A percentile compares a stretch with the other conserved stretches of the same genome.
phyloP scores from a whole-genome alignment of 139 green algal species.

The Diplosphaera chodatii region DNA sequence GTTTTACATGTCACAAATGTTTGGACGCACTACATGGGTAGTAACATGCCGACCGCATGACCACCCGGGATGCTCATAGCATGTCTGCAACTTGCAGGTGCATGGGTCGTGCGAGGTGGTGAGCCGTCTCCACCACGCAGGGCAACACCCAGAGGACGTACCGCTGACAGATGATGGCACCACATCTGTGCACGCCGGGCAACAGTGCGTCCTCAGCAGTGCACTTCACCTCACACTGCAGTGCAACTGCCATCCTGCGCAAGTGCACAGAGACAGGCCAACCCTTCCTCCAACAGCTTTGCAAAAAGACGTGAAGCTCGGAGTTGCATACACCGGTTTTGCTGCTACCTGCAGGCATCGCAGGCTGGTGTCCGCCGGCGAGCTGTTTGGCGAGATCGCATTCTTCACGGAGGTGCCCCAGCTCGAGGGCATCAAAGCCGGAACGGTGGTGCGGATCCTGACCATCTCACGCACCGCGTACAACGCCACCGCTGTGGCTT shows the following conservation, averaged over 20 bases:
- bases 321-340: too few species aligned
- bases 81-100: neutral
- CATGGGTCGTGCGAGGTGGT: neutral
- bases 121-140: neutral
- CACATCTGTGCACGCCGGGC: neutral
- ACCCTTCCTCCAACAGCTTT: too few species aligned
- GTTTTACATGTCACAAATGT: too few species aligned
- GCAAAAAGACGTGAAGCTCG: too few species aligned
- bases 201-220: neutral
- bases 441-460: slow-evolving; percentile 42
- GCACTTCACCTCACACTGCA: too few species aligned
- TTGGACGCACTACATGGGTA: too few species aligned
- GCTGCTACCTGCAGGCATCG: slow-evolving; percentile 12
- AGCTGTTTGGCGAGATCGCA: slow-evolving; percentile 30
- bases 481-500: slow-evolving; percentile 30
- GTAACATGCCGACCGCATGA: too few species aligned
- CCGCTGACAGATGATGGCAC: neutral
- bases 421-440: slow-evolving; percentile 20
- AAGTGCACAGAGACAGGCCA: too few species aligned
- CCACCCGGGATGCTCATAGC: too few species aligned
- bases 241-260: neutral
- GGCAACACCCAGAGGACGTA: neutral
- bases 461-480: slow-evolving; percentile 38
- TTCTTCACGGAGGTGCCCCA: slow-evolving; percentile 51
- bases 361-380: neutral